Evolutionary conservation across 768 basidiomycete species (phyloP), one percentile per base, ranked within the genome.

Genomic region (Termitomyces sp.): DNA sequence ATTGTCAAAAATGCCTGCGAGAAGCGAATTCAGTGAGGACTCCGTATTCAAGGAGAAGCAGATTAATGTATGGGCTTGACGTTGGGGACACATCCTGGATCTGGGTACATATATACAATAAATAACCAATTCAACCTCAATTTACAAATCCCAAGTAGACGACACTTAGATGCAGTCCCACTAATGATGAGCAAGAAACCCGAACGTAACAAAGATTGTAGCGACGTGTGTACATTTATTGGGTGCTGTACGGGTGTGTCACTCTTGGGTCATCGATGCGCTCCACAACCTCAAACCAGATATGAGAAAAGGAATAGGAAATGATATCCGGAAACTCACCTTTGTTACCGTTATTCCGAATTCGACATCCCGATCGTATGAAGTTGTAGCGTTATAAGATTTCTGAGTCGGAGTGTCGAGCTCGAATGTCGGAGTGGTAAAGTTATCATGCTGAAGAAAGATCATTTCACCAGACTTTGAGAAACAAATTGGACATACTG

Each of bases 281-380:
- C 45, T 60, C 59, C 5, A 56, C 59, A 19, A 60, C 59, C 59
- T 60, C 9, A 21, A 4, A 46, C 14, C 23, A 8, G 17, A 7
- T 47, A 41, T 43, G 19, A 35, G 35, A n/a, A 6, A 41, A 2
- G 4, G 47, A 12, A 12, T 1, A 2, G 19, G 40, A 4, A 32
- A 17, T 8, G 29, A 46, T 21, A 27, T 19, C 7, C 6, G 5
- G 41, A 17, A 31, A 54, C 49, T 17, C 23, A 56, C 59, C 44
- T 60, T 56, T 16, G 59, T 60, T 31, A 60, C 59, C n/a, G 50
- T 60, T 19, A 60, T 60, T 10, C 59, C 59, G 23, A 53, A 56
- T 29, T 60, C 59, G 5, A 59, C 58, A 34, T 59, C 59, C 11
- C 54, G 42, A 16, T 27, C 16, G 42, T 56, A 60, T 19, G 59